Evolutionary conservation across 768 basidiomycete species (phyloP).

Genomic region (Tylopilus rubrobrunneus): DNA sequence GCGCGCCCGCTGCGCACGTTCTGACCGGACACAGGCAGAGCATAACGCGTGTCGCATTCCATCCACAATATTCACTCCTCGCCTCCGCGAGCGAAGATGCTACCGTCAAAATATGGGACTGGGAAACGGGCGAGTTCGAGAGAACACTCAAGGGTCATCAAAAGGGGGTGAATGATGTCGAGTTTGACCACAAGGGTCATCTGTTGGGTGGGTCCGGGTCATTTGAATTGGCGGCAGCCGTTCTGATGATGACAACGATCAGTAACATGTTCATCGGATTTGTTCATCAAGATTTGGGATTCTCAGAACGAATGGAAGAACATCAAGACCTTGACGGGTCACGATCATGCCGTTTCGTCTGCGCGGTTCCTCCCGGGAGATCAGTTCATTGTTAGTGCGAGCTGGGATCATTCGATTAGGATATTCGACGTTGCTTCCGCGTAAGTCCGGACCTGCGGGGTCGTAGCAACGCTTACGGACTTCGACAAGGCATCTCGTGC

Average conservation of each 20-base stretch:
- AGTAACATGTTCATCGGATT: conserved; percentile 73
- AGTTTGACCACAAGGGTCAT: conserved; percentile 85
- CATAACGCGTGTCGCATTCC: conserved; percentile 79
- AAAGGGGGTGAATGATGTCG: conserved; percentile 80
- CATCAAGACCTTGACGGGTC: conserved; percentile 79
- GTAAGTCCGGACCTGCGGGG: conserved; percentile 41
- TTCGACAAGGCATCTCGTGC: conserved; percentile 58
- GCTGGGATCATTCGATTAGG: conserved; percentile 81
- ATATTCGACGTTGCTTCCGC: conserved; percentile 85
- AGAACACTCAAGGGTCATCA: conserved; percentile 91
- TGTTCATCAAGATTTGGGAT: conserved; percentile 93
- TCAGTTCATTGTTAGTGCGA: conserved; percentile 79
- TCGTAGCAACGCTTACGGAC: conserved; percentile 9
- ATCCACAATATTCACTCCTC: conserved; percentile 77
- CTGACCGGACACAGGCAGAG: conserved; percentile 73
- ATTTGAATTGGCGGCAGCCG: neutral
- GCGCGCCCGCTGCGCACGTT: conserved; percentile 77
- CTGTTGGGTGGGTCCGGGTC: conserved; percentile 57
- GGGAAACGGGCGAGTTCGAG: conserved; percentile 94
- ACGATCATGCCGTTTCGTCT: conserved; percentile 87
- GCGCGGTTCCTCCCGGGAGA: conserved; percentile 85
- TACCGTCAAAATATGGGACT: conserved; percentile 93
- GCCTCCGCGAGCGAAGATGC: conserved; percentile 88
- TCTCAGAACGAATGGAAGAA: conserved; percentile 88
- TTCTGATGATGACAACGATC: conserved; percentile 3